Evolutionary conservation across 371 early-diverging fungal genomes (phyloP).

Genomic region (Haplosporangium sp.): DNA sequence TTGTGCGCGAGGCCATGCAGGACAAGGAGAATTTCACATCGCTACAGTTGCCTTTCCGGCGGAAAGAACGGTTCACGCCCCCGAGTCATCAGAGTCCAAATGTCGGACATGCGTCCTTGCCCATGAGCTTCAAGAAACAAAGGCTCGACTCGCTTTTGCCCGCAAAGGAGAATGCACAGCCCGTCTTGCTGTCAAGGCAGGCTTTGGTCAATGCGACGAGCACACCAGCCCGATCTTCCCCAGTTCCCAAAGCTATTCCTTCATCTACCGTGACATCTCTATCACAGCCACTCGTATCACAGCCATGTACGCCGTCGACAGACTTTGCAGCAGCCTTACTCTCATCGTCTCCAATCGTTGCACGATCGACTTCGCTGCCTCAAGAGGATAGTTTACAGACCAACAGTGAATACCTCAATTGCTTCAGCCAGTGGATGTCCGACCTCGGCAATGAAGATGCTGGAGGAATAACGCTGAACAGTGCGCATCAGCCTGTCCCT

Average conservation of each 20-base stretch:
- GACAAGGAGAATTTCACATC: constrained; percentile 41
- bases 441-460: constrained; percentile 34
- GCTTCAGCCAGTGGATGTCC: constrained; percentile 51
- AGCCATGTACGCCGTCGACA: neutral
- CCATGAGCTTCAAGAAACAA: constrained; percentile 29
- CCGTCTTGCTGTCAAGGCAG: neutral
- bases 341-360: neutral
- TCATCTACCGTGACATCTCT: neutral
- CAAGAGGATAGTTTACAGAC: neutral
- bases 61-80: neutral
- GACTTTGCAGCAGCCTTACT: constrained; percentile 12
- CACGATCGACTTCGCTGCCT: neutral
- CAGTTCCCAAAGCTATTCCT: neutral
- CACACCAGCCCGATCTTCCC: neutral
- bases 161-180: too few species aligned
- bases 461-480: neutral
- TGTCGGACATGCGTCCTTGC: neutral
- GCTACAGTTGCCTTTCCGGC: neutral
- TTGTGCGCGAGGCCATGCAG: constrained; percentile 15
- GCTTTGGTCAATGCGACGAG: neutral
- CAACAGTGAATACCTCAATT: constrained; percentile 33
- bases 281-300: too few species aligned
- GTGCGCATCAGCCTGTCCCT: too few species aligned
- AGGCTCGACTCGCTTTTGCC: constrained; percentile 1
- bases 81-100: neutral